These are phyloP conservation scores for Hypericum perforatum DNA, from an alignment of 345 rosid genomes.

Conservation along the genomic window DNA sequence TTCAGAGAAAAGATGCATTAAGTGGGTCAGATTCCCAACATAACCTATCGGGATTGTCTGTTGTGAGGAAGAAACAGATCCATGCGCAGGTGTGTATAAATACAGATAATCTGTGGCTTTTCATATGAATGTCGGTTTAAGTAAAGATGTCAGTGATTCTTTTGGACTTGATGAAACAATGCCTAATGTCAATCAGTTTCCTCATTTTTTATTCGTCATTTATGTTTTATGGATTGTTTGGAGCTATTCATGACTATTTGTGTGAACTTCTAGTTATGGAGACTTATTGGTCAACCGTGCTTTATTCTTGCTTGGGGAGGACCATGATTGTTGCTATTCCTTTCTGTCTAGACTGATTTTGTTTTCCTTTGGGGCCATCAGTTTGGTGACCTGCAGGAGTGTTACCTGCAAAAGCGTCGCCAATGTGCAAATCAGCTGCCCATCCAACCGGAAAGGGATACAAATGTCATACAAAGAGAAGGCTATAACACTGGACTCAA, in stretches of 20 bases:
- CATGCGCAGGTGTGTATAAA: constrained; percentile 67
- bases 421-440: constrained; percentile 54
- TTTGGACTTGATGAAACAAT: too few relatives aligned
- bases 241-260: too few relatives aligned
- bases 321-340: not conserved
- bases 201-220: too few relatives aligned
- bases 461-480: constrained; percentile 54
- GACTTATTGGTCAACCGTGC: too few relatives aligned
- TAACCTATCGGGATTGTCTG: constrained; percentile 59
- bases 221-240: too few relatives aligned
- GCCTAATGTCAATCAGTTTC: too few relatives aligned
- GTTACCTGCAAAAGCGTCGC: constrained; percentile 91
- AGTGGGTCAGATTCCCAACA: constrained; percentile 67
- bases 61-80: constrained; percentile 78
- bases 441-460: constrained; percentile 50
- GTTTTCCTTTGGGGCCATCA: constrained; percentile 20
- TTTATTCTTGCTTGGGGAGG: too few relatives aligned
- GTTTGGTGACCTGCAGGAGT: constrained; percentile 91
- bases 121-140: not conserved
- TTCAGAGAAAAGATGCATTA: constrained; percentile 57
- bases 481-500: constrained; percentile 82
- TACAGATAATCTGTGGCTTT: not conserved
- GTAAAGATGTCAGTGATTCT: too few relatives aligned
- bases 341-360: not conserved
- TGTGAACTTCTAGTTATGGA: too few relatives aligned